Evolutionary conservation across 441 rosid genomes (phyloP).

Genomic region (Aleurites moluccanus): DNA sequence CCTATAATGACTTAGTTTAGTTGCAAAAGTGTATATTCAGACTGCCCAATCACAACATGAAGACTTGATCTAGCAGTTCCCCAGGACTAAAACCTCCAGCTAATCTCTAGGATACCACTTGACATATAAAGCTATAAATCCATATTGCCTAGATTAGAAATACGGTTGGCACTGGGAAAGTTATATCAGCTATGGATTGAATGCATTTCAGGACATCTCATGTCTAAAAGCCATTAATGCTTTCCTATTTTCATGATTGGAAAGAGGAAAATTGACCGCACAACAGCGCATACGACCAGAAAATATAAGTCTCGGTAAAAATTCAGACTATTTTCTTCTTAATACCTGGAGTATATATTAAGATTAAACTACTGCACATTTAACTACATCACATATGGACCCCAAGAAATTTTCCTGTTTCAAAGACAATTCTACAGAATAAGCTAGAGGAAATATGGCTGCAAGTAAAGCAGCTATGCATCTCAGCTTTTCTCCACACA

Average conservation of each 20-base stretch:
- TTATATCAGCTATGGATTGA: background rate
- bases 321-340: background rate
- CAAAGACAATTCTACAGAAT: background rate
- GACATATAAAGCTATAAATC: background rate
- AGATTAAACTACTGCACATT: background rate
- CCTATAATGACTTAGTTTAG: background rate
- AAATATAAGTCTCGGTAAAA: background rate
- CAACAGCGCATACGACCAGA: background rate
- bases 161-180: background rate
- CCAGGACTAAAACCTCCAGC: background rate
- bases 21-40: background rate
- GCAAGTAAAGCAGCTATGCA: constrained; percentile 6
- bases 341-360: background rate
- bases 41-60: background rate
- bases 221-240: background rate
- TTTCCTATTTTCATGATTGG: background rate
- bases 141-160: background rate
- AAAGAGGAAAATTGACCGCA: background rate
- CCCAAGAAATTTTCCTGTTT: background rate
- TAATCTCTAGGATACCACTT: no score
- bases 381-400: background rate
- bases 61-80: background rate
- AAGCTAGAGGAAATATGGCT: background rate
- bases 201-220: background rate
- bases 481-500: background rate